Percentiles rank a stretch among this genome's conserved stretches.
Evolutionary conservation across 1,284 basidiomycete species (phyloP).

Genomic region (Ustilago shanxiensis): DNA sequence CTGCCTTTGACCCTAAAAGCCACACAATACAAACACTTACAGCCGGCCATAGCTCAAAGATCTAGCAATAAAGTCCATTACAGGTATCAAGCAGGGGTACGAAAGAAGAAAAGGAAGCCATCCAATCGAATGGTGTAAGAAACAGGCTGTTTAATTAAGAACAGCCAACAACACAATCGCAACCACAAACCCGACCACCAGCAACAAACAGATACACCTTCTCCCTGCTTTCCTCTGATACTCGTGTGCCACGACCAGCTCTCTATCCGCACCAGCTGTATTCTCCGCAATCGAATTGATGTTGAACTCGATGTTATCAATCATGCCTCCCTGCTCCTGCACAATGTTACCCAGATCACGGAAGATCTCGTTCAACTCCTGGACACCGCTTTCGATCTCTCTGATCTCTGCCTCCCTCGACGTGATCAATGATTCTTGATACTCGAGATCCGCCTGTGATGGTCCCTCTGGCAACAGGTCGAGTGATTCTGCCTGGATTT

Average conservation of each 20-base stretch:
- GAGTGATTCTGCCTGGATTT: slow-evolving; percentile 22
- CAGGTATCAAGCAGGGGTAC: background rate
- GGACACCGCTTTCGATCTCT: slow-evolving; percentile 96
- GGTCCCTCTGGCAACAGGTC: slow-evolving; percentile 45
- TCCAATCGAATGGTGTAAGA: background rate
- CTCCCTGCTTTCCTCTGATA: slow-evolving; percentile 95
- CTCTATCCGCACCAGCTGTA: slow-evolving; percentile 85
- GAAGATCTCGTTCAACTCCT: slow-evolving; percentile 97
- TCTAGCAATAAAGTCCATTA: background rate
- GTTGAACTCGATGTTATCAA: slow-evolving; percentile 97
- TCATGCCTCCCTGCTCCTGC: slow-evolving; percentile 91
- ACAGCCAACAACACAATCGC: slow-evolving; percentile 87
- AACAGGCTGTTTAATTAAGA: slow-evolving; percentile 16
- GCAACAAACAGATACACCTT: slow-evolving; percentile 87
- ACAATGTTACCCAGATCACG: slow-evolving; percentile 94
- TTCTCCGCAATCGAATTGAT: slow-evolving; percentile 87
- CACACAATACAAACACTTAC: too few species aligned
- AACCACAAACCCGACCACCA: slow-evolving; percentile 87
- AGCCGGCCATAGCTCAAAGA: too few species aligned
- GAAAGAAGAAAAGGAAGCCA: slow-evolving; percentile 1
- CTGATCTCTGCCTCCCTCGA: slow-evolving; percentile 95
- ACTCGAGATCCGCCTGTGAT: slow-evolving; percentile 87
- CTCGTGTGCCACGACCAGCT: slow-evolving; percentile 88
- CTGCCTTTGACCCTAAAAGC: too few species aligned
- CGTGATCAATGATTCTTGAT: slow-evolving; percentile 94